Base-by-base conservation (phyloP, 768 basidiomycete species). In the Tricholomella constricta region DNA sequence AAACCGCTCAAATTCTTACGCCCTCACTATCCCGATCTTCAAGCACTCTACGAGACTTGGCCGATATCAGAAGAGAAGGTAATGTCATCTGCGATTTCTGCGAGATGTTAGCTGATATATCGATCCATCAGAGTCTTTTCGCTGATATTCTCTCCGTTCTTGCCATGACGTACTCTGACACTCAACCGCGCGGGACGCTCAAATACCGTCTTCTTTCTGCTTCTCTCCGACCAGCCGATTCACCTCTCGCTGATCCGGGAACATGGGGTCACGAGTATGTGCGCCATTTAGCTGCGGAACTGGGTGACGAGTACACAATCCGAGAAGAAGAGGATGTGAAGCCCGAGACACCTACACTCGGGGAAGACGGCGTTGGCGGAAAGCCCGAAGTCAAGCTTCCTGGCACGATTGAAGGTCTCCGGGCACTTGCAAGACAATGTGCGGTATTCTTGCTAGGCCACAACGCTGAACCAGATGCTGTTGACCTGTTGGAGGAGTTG, bases 161-260 rank as follows among this genome's bases (percentile, higher is more conserved):
- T 40, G 97, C 96, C 6, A 99, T 99, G 97, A 99, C 97, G 6
- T 98, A 98, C 69, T 98, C 95, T 8, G 97, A 99, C 72, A 95
- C 93, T 15, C 87, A 97, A 73, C 93, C 94, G 35, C 88, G 97
- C 44, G 96, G 96, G 51, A 99, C 97, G 2, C 85, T 99, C 25
- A 84, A 86, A 57, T 98, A 97, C 74, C 89, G 95, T 42, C 82
- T 98, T 19, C 78, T 94, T 31, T 88, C 91, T 6, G 83, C 85
- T 8, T 82, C 87, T 15, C 75, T 88, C 44, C 81, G 83, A 40
- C 83, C 86, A 29, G 64, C 80, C 15, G 77, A 83, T 35, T 82
- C 88, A 2, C 82, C 84, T 3, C 81, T 91, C 19, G 79, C 88
- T 2, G 91, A 94, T 59, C 95, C 97, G 0, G 95, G 96, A n/a